These are phyloP conservation scores for Prinsepia uniflora DNA, from an alignment of 306 rosid species.

Conservation along the genomic window DNA sequence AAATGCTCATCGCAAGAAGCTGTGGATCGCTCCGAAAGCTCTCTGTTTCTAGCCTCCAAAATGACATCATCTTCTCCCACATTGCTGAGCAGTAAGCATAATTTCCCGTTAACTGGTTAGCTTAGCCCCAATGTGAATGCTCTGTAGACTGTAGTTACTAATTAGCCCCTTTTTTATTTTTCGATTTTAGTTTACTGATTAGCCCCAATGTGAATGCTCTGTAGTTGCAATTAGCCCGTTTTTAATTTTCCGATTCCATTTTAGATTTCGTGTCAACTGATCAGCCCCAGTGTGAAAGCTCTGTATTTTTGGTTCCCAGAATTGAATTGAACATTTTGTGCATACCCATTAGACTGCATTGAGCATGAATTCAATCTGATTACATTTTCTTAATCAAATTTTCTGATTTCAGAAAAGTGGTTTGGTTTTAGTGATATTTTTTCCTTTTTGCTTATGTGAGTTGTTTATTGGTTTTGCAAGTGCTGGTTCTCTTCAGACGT, in stretches of 20 bases:
- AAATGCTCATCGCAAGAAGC: conserved; percentile 64
- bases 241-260: not conserved
- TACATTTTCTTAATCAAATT: not conserved
- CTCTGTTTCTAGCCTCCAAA: conserved; percentile 63
- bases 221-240: not conserved
- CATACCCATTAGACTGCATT: not conserved
- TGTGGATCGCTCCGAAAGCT: conserved; percentile 80
- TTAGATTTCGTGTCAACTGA: not conserved
- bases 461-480: conserved; percentile 55
- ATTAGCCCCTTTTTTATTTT: not conserved
- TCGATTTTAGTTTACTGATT: not conserved
- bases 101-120: not conserved
- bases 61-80: conserved; percentile 55
- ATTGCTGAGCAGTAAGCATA: conserved; percentile 85
- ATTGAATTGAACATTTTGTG: not conserved
- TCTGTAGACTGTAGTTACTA: not conserved
- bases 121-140: not conserved
- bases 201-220: not conserved
- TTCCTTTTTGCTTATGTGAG: conserved; percentile 7
- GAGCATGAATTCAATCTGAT: not conserved
- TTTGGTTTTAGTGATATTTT: not conserved
- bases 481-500: conserved; percentile 73
- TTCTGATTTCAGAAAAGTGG: not conserved
- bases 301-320: not conserved
- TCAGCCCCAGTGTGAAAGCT: not conserved